These are phyloP conservation scores for Dianthus caryophyllus DNA, from an alignment of 148 eudicot genomes.

Conservation along the genomic window DNA sequence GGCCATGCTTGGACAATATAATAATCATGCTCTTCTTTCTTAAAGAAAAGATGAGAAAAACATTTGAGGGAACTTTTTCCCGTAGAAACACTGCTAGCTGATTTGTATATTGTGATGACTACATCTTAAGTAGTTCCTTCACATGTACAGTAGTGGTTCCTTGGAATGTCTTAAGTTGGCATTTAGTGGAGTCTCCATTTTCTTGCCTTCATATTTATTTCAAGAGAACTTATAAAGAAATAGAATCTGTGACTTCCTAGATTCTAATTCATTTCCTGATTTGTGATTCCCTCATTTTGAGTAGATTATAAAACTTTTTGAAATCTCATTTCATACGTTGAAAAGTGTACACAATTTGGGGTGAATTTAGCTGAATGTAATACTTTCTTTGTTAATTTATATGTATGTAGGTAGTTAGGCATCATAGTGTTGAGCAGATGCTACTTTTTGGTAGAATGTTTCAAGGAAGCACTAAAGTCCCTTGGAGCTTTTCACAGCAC, in stretches of 20 bases:
- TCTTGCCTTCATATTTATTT: too few species aligned
- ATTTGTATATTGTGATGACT: neutral
- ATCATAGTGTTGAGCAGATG: slow-evolving; percentile 83
- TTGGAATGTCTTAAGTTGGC: neutral
- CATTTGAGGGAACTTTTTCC: neutral
- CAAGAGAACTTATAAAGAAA: too few species aligned
- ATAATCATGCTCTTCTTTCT: neutral
- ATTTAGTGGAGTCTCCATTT: neutral
- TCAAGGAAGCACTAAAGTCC: slow-evolving; percentile 85
- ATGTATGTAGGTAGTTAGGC: slow-evolving; percentile 62
- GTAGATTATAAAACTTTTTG: neutral
- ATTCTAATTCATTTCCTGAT: too few species aligned
- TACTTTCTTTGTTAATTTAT: neutral
- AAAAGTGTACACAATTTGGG: too few species aligned
- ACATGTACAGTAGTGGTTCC: neutral
- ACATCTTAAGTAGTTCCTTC: neutral
- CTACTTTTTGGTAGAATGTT: slow-evolving; percentile 93
- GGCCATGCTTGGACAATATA: neutral
- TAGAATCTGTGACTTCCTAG: neutral
- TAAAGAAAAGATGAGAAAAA: too few species aligned
- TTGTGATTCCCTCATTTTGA: too few species aligned
- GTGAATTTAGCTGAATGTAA: neutral
- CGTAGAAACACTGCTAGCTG: neutral
- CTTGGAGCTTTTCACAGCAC: slow-evolving; percentile 81
- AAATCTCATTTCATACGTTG: too few species aligned